A percentile compares a stretch with the other conserved stretches of the same genome.
Evolutionary conservation across 768 basidiomycete species (phyloP).

Genomic region (Infundibulicybe gibba): DNA sequence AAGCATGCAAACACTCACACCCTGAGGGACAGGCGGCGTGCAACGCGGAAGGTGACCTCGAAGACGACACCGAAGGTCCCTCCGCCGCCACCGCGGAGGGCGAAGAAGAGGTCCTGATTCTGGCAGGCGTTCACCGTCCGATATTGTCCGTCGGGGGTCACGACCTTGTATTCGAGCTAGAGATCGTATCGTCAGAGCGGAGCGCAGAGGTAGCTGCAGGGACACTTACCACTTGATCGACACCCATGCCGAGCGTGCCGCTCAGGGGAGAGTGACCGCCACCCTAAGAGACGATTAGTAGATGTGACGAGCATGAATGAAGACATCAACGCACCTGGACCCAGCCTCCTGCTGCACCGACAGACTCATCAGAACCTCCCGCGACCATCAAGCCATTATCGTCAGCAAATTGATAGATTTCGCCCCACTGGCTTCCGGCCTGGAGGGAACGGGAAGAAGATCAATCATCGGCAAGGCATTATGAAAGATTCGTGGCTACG

Average conservation of each 20-base stretch:
- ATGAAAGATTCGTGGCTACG: no score
- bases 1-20: no score
- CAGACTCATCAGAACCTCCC: constrained; percentile 35
- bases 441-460: constrained; percentile 8
- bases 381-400: constrained; percentile 39
- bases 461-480: no score
- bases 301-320: neutral
- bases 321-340: constrained; percentile 19
- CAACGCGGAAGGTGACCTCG: no score
- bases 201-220: no score
- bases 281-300: constrained; percentile 16
- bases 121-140: constrained; percentile 31
- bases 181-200: constrained; percentile 32
- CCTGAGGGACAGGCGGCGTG: no score
- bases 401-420: constrained; percentile 41
- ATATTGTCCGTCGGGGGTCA: constrained; percentile 32
- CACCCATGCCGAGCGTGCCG: constrained; percentile 41
- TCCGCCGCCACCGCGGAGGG: constrained; percentile 42
- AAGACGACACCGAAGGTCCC: constrained; percentile 26
- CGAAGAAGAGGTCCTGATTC: constrained; percentile 42
- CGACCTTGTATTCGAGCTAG: constrained; percentile 31
- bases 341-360: constrained; percentile 41
- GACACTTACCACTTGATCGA: constrained; percentile 38
- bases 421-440: constrained; percentile 43
- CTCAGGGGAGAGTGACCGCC: constrained; percentile 42